These are phyloP conservation scores for Ogataea parapolymorpha DNA, from an alignment of 805 yeast species.

Conservation along the genomic window DNA sequence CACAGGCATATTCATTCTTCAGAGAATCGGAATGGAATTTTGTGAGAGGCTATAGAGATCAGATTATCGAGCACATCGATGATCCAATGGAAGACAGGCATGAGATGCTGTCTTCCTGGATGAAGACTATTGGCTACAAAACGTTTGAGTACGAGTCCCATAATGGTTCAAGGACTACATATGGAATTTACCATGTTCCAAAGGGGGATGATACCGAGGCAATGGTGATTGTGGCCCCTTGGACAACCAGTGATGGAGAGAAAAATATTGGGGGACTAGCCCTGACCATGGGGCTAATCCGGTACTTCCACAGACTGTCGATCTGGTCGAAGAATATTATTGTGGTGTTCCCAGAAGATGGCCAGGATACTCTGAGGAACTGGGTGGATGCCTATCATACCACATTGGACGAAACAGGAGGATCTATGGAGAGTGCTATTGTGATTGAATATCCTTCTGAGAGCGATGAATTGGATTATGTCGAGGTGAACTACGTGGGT, in stretches of 20 bases:
- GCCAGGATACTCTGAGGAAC: conserved; percentile 61
- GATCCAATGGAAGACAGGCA: conserved; percentile 39
- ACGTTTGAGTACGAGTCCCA: conserved; percentile 42
- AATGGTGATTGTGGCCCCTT: conserved; percentile 86
- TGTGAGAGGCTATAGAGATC: conserved; percentile 77
- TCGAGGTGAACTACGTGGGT: conserved; percentile 81
- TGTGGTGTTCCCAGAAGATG: conserved; percentile 75
- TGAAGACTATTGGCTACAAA: conserved; percentile 69
- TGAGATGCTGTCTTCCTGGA: conserved; percentile 50
- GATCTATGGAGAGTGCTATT: conserved; percentile 87
- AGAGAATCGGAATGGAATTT: conserved; percentile 94
- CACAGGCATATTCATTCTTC: conserved; percentile 88
- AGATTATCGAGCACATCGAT: conserved; percentile 40
- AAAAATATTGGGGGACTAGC: conserved; percentile 81
- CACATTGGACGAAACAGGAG: conserved; percentile 81
- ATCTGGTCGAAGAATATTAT: conserved; percentile 95
- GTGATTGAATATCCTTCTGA: conserved; percentile 70
- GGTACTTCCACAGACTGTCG: conserved; percentile 81
- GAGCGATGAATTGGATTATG: conserved; percentile 64
- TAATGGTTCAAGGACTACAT: conserved; percentile 36
- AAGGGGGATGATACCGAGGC: conserved; percentile 96
- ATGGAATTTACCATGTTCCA: conserved; percentile 87
- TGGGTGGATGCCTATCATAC: conserved; percentile 97
- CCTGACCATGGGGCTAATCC: conserved; percentile 64
- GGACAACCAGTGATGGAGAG: conserved; percentile 64